phyloP scores from a whole-genome alignment of 352 stramenopile genomes.

The Phytophthora nicotianae region DNA sequence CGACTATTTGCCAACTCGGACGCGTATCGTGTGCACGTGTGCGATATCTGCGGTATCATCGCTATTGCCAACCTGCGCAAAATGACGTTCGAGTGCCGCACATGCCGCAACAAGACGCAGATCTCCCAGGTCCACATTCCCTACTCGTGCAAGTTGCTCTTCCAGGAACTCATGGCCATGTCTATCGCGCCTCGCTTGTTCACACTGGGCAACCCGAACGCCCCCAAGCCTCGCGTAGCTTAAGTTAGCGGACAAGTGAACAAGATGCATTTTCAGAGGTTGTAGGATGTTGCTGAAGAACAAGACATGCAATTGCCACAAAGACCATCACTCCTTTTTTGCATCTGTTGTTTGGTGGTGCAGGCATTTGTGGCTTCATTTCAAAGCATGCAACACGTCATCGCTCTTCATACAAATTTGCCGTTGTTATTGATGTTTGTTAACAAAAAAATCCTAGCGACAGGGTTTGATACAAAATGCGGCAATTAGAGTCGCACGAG shows the following conservation, averaged over 20 bases:
- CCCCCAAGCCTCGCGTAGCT: constrained; percentile 46
- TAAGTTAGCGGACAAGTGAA: constrained; percentile 8
- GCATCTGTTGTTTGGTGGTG: constrained; percentile 26
- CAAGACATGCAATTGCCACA: constrained; percentile 15
- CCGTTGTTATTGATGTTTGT: constrained; percentile 26
- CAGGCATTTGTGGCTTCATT: too few species aligned
- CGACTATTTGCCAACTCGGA: constrained; percentile 99
- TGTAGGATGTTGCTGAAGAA: constrained; percentile 6
- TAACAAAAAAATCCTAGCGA: constrained; percentile 36
- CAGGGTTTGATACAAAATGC: constrained; percentile 33
- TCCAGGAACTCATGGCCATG: constrained; percentile 99
- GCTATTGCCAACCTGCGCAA: constrained; percentile 99
- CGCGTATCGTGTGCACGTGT: constrained; percentile 99
- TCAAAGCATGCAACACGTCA: constrained; percentile 9
- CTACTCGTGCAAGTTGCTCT: constrained; percentile 99
- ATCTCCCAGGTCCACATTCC: constrained; percentile 98
- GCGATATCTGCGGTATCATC: constrained; percentile 98
- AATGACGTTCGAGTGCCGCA: constrained; percentile 98
- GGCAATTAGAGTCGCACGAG: constrained; percentile 2
- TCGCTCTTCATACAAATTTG: constrained; percentile 24
- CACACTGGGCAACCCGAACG: constrained; percentile 89
- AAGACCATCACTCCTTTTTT: constrained; percentile 4
- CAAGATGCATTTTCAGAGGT: too few species aligned
- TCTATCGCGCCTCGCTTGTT: constrained; percentile 99
- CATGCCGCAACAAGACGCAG: constrained; percentile 94